phyloP scores from a whole-genome alignment of 2,329 filamentous ascomycete genomes.

The Aspergillus felis region DNA sequence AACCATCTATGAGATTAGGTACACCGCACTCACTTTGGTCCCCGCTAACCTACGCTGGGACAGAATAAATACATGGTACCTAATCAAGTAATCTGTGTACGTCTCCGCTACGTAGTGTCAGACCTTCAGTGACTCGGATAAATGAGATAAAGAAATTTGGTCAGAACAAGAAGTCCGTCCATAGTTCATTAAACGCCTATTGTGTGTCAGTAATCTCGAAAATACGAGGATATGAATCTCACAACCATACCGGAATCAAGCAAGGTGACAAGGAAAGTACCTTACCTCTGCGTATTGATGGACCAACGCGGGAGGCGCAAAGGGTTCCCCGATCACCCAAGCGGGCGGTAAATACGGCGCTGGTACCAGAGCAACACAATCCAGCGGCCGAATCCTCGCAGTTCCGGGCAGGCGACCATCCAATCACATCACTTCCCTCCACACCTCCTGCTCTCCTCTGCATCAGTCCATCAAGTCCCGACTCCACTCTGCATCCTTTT shows the following conservation, averaged over 20 bases:
- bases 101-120: not conserved
- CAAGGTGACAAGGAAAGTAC: not conserved
- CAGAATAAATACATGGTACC: not conserved
- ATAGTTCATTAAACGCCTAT: no score
- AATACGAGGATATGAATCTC: not conserved
- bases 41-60: not conserved
- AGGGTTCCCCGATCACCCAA: slow-evolving; percentile 1
- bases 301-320: slow-evolving; percentile 5
- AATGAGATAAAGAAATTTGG: not conserved
- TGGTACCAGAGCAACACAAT: slow-evolving; percentile 3
- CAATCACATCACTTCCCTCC: slow-evolving; percentile 14
- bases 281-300: slow-evolving; percentile 4
- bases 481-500: slow-evolving; percentile 6
- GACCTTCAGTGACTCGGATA: not conserved
- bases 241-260: not conserved
- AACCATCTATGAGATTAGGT: not conserved
- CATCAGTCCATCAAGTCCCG: slow-evolving; percentile 10
- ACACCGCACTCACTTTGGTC: no score
- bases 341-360: slow-evolving; percentile 5
- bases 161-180: not conserved
- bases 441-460: slow-evolving; percentile 13
- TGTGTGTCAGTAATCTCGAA: not conserved
- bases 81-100: not conserved
- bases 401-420: slow-evolving; percentile 19
- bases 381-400: slow-evolving; percentile 9